Percentiles rank a stretch among this genome's conserved stretches.
Conservation (phyloP, 495 filamentous ascomycete species). For the Daldinia concentrica region DNA sequence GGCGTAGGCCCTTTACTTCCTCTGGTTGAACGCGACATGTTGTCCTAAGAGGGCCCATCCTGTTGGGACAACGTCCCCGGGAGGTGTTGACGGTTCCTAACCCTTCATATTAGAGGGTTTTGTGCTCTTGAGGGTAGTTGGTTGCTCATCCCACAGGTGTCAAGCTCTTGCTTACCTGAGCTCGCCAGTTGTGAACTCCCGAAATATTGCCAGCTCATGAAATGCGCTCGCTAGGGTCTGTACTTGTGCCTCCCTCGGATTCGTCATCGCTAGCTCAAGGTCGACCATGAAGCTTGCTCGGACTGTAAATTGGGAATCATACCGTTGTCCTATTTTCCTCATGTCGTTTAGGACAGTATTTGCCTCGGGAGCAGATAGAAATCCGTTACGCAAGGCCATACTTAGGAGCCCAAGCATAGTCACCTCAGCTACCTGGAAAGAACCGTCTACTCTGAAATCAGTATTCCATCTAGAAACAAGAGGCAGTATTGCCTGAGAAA, state of each 20-base stretch:
- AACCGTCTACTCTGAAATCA: constrained; percentile 26
- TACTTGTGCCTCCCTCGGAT: constrained; percentile 33
- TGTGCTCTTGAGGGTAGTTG: constrained; percentile 5
- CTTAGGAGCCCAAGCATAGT: constrained; percentile 37
- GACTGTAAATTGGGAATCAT: constrained; percentile 28
- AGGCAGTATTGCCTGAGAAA: too few relatives aligned
- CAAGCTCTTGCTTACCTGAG: constrained; percentile 32
- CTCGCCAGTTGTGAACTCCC: constrained; percentile 41
- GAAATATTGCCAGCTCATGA: constrained; percentile 37
- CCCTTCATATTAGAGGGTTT: constrained; percentile 22
- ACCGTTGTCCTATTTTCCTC: constrained; percentile 23
- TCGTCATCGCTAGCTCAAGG: constrained; percentile 38
- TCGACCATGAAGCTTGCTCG: constrained; percentile 41
- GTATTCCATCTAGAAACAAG: not conserved
- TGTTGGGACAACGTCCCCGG: constrained; percentile 1
- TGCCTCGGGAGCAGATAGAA: constrained; percentile 27
- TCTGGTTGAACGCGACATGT: not conserved
- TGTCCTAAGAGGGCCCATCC: not conserved
- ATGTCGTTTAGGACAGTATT: constrained; percentile 26
- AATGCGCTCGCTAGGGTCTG: constrained; percentile 37
- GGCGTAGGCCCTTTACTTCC: not conserved
- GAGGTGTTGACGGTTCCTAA: constrained; percentile 14
- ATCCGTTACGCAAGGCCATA: constrained; percentile 40
- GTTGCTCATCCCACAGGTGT: constrained; percentile 10
- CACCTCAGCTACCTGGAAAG: constrained; percentile 30